Conservation (phyloP, 1,284 basidiomycete species). For the Fistulinella cinereoalba region DNA sequence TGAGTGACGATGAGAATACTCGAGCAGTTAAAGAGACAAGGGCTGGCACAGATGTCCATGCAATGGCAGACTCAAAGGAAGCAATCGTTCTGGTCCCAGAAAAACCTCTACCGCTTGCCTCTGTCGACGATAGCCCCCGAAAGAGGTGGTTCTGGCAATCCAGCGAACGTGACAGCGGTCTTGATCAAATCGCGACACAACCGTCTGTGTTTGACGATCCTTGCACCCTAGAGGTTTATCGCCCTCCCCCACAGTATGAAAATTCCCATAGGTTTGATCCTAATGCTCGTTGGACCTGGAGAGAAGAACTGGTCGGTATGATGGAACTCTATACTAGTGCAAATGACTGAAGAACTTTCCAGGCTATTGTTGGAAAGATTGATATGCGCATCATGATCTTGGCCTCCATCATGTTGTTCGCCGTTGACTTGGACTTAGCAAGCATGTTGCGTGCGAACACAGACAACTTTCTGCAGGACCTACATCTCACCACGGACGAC, state of each 20-base stretch:
- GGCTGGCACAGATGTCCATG: not conserved
- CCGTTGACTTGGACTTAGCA: constrained; percentile 55
- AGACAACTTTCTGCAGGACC: constrained; percentile 55
- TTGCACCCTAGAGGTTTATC: constrained; percentile 47
- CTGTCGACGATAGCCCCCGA: constrained; percentile 18
- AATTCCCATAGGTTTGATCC: constrained; percentile 66
- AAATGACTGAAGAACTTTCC: constrained; percentile 18
- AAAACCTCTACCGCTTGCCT: constrained; percentile 20
- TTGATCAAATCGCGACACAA: constrained; percentile 55
- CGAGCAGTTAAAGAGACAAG: not conserved
- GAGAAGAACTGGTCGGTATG: constrained; percentile 49
- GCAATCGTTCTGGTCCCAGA: not conserved
- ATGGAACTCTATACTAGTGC: constrained; percentile 26
- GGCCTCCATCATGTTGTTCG: constrained; percentile 65
- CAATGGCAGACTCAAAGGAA: not conserved
- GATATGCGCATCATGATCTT: constrained; percentile 64
- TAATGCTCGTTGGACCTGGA: constrained; percentile 66
- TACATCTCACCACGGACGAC: constrained; percentile 51
- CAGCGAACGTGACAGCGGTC: constrained; percentile 31
- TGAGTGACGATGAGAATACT: not conserved
- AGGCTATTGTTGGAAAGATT: constrained; percentile 55
- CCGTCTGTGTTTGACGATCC: constrained; percentile 63
- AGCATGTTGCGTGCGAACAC: constrained; percentile 58
- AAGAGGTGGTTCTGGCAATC: constrained; percentile 13
- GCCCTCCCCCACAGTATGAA: constrained; percentile 56